phyloP scores from a whole-genome alignment of 1,284 basidiomycete genomes.

The Flammula alnicola region DNA sequence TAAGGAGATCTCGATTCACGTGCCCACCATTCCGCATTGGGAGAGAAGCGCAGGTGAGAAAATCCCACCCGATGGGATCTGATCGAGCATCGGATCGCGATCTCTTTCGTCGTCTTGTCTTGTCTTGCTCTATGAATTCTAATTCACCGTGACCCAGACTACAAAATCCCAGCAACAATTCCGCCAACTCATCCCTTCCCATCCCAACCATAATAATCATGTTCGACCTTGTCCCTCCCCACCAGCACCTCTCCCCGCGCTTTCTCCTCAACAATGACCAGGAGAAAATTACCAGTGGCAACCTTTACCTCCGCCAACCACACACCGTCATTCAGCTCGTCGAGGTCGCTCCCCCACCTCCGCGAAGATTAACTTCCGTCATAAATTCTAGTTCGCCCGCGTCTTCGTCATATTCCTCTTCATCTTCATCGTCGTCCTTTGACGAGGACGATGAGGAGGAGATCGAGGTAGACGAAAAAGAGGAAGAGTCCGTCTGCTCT shows the following conservation, averaged over 20 bases:
- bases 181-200: slow-evolving; percentile 1
- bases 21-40: slow-evolving; percentile 27
- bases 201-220: slow-evolving; percentile 4
- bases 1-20: slow-evolving; percentile 38
- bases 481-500: slow-evolving; percentile 50
- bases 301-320: slow-evolving; percentile 56
- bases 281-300: too few species aligned
- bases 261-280: slow-evolving; percentile 27
- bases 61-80: slow-evolving; percentile 24
- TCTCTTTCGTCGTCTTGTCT: slow-evolving; percentile 5
- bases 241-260: slow-evolving; percentile 15
- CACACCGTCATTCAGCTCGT: slow-evolving; percentile 74
- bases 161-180: too few species aligned
- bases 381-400: slow-evolving; percentile 41
- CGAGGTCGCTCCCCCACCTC: slow-evolving; percentile 64
- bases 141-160: slow-evolving; percentile 13
- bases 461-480: slow-evolving; percentile 42
- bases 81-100: slow-evolving; percentile 18
- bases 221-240: slow-evolving; percentile 22
- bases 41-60: slow-evolving; percentile 34
- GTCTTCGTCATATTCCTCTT: slow-evolving; percentile 42
- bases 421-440: slow-evolving; percentile 38
- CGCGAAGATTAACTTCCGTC: slow-evolving; percentile 47
- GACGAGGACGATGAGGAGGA: slow-evolving; percentile 30
- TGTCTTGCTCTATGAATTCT: too few species aligned